Evolutionary conservation across 139 green algal species (phyloP).

Genomic region (Micractinium conductrix): DNA sequence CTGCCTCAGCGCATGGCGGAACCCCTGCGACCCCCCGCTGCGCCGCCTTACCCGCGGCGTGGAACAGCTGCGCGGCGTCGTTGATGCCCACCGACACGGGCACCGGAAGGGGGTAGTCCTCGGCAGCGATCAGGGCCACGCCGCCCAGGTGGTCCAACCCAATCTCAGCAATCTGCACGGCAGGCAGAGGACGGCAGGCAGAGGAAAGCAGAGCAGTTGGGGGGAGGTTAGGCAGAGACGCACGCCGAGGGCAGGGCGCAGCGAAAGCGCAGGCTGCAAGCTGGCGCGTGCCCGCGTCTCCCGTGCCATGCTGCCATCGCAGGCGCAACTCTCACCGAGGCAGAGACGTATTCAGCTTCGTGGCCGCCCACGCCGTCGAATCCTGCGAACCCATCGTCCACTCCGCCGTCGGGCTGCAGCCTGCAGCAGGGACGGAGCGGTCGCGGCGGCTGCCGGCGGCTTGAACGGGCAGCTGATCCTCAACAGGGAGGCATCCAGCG

Average conservation of each 20-base stretch:
- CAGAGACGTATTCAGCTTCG: constrained; percentile 28
- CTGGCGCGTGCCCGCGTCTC: neutral
- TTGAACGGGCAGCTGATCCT: neutral
- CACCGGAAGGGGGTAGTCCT: constrained; percentile 32
- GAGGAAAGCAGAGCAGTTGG: neutral
- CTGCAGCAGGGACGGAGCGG: neutral
- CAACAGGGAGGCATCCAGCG: too few relatives aligned
- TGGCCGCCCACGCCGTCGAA: constrained; percentile 41
- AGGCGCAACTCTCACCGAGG: constrained; percentile 10
- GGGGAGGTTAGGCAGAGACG: neutral
- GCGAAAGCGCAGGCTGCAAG: neutral
- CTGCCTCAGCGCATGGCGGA: too few relatives aligned
- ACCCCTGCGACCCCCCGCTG: too few relatives aligned
- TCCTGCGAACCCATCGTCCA: neutral
- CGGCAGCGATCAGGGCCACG: constrained; percentile 31
- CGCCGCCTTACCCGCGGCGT: constrained; percentile 22
- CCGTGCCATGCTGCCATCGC: neutral
- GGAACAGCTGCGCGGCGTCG: constrained; percentile 43
- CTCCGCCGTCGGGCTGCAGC: neutral
- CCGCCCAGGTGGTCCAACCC: constrained; percentile 36
- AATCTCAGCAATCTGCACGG: constrained; percentile 39
- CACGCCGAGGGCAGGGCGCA: neutral
- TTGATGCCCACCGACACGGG: constrained; percentile 31
- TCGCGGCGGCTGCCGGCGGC: too few relatives aligned
- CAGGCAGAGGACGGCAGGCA: neutral